These are phyloP conservation scores for Colletotrichum melonis DNA, from an alignment of 2,329 filamentous ascomycete genomes.

Conservation along the genomic window DNA sequence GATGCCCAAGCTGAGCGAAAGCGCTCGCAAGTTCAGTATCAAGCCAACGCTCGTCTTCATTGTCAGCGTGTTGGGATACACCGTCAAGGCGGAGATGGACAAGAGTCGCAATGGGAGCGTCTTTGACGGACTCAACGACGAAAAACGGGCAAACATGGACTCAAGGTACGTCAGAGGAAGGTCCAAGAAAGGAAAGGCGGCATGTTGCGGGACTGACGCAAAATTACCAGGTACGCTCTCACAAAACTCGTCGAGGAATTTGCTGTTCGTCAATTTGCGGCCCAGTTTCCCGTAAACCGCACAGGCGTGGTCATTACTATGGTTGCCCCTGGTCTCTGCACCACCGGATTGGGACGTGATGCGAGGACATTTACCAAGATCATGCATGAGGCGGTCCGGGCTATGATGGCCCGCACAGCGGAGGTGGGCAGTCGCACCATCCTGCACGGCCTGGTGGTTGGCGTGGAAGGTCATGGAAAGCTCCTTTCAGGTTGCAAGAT, in stretches of 20 bases:
- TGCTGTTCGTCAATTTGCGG: constrained; percentile 42
- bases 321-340: constrained; percentile 46
- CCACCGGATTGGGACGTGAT: constrained; percentile 37
- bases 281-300: constrained; percentile 39
- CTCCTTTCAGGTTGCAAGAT: constrained; percentile 41
- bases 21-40: constrained; percentile 20
- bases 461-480: constrained; percentile 42
- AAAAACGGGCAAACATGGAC: constrained; percentile 21
- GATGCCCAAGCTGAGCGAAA: constrained; percentile 41
- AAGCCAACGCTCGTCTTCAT: constrained; percentile 41
- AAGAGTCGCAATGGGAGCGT: constrained; percentile 38
- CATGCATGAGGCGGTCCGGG: neutral
- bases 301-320: constrained; percentile 47
- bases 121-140: constrained; percentile 45
- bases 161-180: constrained; percentile 2
- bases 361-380: constrained; percentile 1
- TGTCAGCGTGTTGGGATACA: constrained; percentile 31
- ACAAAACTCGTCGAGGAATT: constrained; percentile 44
- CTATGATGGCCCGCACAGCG: constrained; percentile 37
- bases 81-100: constrained; percentile 31
- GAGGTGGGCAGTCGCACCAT: constrained; percentile 45
- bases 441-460: constrained; percentile 40
- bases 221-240: constrained; percentile 39
- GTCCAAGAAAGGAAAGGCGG: neutral
- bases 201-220: no score